Evolutionary conservation across 73 alveolate genomes (phyloP), one percentile per base, ranked within the genome.

Genomic region (Effrenium voratum): DNA sequence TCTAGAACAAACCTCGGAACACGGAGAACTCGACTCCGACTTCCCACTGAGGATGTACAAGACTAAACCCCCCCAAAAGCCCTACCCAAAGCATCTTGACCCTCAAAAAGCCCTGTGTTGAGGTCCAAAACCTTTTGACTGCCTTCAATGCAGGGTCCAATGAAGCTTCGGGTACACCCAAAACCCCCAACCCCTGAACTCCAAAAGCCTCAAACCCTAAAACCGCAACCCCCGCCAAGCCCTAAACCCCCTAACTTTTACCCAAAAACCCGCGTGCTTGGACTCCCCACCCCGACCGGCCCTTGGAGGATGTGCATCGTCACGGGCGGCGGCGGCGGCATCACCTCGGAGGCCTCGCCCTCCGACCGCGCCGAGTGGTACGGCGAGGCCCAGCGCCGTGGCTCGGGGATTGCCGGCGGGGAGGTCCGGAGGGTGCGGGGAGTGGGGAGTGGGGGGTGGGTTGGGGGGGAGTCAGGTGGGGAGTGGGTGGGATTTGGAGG

Each of bases 301-400:
- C 28, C 12, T 2, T 30, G 26, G 26, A 57, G 12, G n/a, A 8
- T 40, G 60, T 81, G 94, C 94, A 60, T 87, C 52, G 95, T 87
- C 32, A 87, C 95, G 4, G 95, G 95, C 28, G 95, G 95, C 49
- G 95, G 95, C 41, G 95, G 95, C 47, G 95, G 95, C 84, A 87
- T 87, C 72, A 87, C 95, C 47, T 59, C 84, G 26, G 95, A 87
- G 43, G 95, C 95, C n/a, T 87, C 95, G 2, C 95, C 95, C 26
- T 87, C 68, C 73, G 95, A 87, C 40, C 80, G 81, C 50, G 26
- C 85, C 36, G 85, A 87, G 28, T 87, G 95, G 95, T 87, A 87
- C 50, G 95, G 95, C 52, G 95, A 87, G 95, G 95, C 52, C 38
- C 95, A 87, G 95, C 38, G 45, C 0, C 95, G 41, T 45, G 49